Percentiles rank a stretch among this genome's conserved stretches.
These are phyloP conservation scores for Cadophora sp. DNA, from an alignment of 2,329 filamentous ascomycete genomes.

Conservation along the genomic window DNA sequence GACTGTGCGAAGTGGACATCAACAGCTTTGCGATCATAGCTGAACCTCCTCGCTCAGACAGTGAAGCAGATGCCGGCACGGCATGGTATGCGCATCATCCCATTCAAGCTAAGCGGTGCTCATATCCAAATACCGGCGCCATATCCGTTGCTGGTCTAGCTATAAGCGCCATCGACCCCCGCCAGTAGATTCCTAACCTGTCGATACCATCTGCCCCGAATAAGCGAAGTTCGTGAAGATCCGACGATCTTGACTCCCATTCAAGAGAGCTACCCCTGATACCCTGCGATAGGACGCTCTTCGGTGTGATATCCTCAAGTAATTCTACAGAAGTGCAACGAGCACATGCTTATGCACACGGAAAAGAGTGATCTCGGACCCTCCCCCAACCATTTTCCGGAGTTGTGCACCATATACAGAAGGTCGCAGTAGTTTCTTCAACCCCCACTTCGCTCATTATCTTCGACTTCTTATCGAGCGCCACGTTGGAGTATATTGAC, in stretches of 20 bases:
- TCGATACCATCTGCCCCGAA: background rate
- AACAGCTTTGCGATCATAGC: background rate
- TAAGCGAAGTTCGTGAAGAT: constrained; percentile 6
- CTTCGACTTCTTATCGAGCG: background rate
- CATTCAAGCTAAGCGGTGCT: background rate
- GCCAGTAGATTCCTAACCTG: background rate
- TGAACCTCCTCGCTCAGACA: background rate
- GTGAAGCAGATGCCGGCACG: constrained; percentile 1
- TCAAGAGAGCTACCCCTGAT: background rate
- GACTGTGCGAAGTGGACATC: background rate
- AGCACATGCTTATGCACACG: constrained; percentile 2
- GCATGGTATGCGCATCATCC: background rate
- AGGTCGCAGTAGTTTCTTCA: background rate
- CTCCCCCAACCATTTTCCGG: background rate
- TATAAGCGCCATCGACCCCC: background rate
- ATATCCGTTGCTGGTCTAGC: background rate
- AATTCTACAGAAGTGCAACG: background rate
- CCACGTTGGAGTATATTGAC: background rate
- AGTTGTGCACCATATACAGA: background rate
- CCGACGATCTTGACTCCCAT: constrained; percentile 14
- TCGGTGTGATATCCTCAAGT: background rate
- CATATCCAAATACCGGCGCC: constrained; percentile 1
- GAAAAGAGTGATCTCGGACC: background rate
- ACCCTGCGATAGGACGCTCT: background rate
- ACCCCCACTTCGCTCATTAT: background rate